Base-by-base conservation (phyloP, 73 alveolate species). In the Paramecium pentaurelia region DNA sequence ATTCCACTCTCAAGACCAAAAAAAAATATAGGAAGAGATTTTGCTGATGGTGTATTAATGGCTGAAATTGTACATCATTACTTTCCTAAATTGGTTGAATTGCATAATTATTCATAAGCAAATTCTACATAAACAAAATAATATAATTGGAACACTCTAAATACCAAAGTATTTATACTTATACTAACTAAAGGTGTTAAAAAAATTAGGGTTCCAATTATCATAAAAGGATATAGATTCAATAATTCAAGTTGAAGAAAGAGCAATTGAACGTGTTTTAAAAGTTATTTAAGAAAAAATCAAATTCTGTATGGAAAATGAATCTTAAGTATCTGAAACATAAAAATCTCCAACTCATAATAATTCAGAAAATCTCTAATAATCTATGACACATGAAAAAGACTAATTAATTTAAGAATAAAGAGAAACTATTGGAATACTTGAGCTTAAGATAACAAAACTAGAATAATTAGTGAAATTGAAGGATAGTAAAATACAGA, bases 1-100 rank as follows among this genome's bases (percentile, higher is more conserved):
- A 96, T 99, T n/a, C 99, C 99, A 4, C 97, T 99, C 45, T 92
- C 98, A 10, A 94, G 99, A 49, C 98, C 98, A 20, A 97, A 97
- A 94, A 95, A 94, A 89, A 96, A 97, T 94, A 97, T 97, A 28
- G 93, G 97, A 16, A 95, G 99, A 92, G 99, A 97, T 92, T 97
- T 97, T 86, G 94, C 98, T 37, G 99, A 97, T 93, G 99, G 98
- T 30, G 98, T 95, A 80, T 93, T 96, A 77, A 71, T 96, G 90
- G 99, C 99, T 25, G 99, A 95, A 95, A 94, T 96, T 8, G 92
- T 97, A 20, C 94, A 92, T 93, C 88, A 87, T 92, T 96, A 89
- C 92, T 92, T 90, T 85, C 99, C 99, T 9, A 93, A 71, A 47
- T 37, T 93, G 49, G 98, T 97, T 18, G 98, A 97, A 71, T 58